phyloP scores from a whole-genome alignment of 1,284 basidiomycete species.

The Inonotus obliquus region DNA sequence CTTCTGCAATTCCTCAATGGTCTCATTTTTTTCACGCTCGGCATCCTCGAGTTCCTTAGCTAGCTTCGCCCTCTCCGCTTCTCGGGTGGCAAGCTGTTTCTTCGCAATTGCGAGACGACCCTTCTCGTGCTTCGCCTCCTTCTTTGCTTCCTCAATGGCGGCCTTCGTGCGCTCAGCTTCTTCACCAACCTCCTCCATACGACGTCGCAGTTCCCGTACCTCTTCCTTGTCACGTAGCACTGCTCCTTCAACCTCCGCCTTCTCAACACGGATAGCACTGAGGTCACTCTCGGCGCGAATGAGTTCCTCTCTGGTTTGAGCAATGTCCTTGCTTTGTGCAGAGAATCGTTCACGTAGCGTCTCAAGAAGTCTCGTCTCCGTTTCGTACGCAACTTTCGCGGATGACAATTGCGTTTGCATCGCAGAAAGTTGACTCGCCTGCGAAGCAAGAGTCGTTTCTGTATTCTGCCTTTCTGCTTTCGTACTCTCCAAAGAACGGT shows the following conservation, averaged over 20 bases:
- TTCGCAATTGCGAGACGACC: constrained; percentile 91
- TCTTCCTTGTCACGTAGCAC: constrained; percentile 95
- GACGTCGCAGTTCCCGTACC: constrained; percentile 79
- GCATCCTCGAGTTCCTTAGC: constrained; percentile 72
- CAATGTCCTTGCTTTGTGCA: constrained; percentile 75
- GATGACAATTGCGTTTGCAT: constrained; percentile 73
- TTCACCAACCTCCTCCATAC: constrained; percentile 76
- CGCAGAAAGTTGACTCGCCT: constrained; percentile 65
- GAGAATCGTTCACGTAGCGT: constrained; percentile 70
- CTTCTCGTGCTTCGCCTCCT: constrained; percentile 94
- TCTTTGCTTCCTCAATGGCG: constrained; percentile 85
- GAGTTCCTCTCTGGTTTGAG: constrained; percentile 72
- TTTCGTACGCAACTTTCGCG: constrained; percentile 79
- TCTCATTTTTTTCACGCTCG: constrained; percentile 45
- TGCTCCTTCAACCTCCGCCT: constrained; percentile 86
- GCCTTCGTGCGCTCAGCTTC: constrained; percentile 71
- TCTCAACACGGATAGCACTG: constrained; percentile 85
- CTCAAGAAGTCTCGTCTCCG: constrained; percentile 72
- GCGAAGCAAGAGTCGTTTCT: constrained; percentile 55
- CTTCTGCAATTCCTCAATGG: constrained; percentile 53
- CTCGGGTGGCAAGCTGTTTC: constrained; percentile 89
- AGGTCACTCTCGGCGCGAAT: constrained; percentile 92
- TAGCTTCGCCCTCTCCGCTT: constrained; percentile 68
- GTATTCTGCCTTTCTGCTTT: constrained; percentile 54
- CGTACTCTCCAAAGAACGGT: constrained; percentile 56